Conservation (phyloP, 1,139 yeast genomes). For the Geotrichum cucujoidarum region DNA sequence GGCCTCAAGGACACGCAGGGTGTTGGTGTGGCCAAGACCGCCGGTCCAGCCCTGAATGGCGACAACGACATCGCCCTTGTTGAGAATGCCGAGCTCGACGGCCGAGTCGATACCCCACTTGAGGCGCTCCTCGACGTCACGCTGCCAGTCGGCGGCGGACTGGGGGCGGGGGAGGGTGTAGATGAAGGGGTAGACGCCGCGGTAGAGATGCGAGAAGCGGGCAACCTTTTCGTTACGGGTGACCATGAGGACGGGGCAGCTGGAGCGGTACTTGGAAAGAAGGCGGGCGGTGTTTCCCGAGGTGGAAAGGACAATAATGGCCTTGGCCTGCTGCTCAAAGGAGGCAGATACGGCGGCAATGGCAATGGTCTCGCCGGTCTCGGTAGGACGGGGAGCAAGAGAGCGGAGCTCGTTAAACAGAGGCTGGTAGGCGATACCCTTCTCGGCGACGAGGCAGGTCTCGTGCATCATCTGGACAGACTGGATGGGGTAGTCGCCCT, state of each 20-base stretch:
- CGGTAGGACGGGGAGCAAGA: slow-evolving; percentile 81
- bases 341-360: slow-evolving; percentile 95
- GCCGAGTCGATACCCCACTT: slow-evolving; percentile 93
- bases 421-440: slow-evolving; percentile 87
- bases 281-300: slow-evolving; percentile 94
- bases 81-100: slow-evolving; percentile 75
- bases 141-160: slow-evolving; percentile 70
- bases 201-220: slow-evolving; percentile 90
- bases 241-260: slow-evolving; percentile 95
- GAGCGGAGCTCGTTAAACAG: slow-evolving; percentile 85
- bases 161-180: slow-evolving; percentile 62
- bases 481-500: slow-evolving; percentile 96
- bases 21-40: slow-evolving; percentile 98
- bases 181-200: slow-evolving; percentile 97
- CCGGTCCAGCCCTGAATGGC: slow-evolving; percentile 99
- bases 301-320: slow-evolving; percentile 92
- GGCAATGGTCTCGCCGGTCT: slow-evolving; percentile 95
- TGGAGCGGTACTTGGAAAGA: slow-evolving; percentile 95
- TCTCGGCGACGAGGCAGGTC: slow-evolving; percentile 94
- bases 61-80: slow-evolving; percentile 84
- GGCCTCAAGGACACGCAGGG: slow-evolving; percentile 60
- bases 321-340: slow-evolving; percentile 94
- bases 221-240: slow-evolving; percentile 93
- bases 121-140: slow-evolving; percentile 92
- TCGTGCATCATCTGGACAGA: slow-evolving; percentile 99